Evolutionary conservation across 257 asterid genomes (phyloP).

Genomic region (Plantago major): DNA sequence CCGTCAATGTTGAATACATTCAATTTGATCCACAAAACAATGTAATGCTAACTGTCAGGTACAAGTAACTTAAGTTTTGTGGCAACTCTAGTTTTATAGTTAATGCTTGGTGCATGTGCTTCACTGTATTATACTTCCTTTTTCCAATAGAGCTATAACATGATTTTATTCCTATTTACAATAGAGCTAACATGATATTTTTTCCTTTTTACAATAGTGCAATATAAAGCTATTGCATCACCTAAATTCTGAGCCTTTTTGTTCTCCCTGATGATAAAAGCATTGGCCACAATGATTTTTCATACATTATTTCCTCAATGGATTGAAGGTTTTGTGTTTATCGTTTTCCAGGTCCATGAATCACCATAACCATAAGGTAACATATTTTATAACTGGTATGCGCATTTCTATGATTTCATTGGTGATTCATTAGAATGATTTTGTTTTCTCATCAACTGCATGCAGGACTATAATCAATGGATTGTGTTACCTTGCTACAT

Average conservation of each 20-base stretch:
- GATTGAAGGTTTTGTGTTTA: neutral
- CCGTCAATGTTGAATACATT: too few relatives aligned
- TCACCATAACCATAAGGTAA: constrained; percentile 85
- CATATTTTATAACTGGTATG: constrained; percentile 4
- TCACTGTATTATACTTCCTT: neutral
- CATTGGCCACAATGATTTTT: neutral
- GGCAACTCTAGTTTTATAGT: neutral
- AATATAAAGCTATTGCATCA: too few relatives aligned
- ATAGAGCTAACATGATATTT: too few relatives aligned
- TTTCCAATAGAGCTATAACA: neutral
- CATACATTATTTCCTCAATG: constrained; percentile 1
- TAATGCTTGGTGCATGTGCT: neutral
- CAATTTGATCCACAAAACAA: too few relatives aligned
- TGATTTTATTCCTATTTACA: too few relatives aligned
- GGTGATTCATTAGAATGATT: neutral
- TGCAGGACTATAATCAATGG: constrained; percentile 89
- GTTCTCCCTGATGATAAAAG: neutral
- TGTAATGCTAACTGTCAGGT: too few relatives aligned
- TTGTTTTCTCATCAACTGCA: constrained; percentile 8
- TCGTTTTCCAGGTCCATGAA: constrained; percentile 73
- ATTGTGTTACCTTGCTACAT: constrained; percentile 85
- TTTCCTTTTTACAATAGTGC: too few relatives aligned
- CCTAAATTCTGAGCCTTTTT: neutral
- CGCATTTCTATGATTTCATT: neutral
- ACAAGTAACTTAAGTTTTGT: neutral